A percentile compares a stretch with the other conserved stretches of the same genome.
Evolutionary conservation across 495 filamentous ascomycete species (phyloP).

Genomic region (Penicillium roqueforti): DNA sequence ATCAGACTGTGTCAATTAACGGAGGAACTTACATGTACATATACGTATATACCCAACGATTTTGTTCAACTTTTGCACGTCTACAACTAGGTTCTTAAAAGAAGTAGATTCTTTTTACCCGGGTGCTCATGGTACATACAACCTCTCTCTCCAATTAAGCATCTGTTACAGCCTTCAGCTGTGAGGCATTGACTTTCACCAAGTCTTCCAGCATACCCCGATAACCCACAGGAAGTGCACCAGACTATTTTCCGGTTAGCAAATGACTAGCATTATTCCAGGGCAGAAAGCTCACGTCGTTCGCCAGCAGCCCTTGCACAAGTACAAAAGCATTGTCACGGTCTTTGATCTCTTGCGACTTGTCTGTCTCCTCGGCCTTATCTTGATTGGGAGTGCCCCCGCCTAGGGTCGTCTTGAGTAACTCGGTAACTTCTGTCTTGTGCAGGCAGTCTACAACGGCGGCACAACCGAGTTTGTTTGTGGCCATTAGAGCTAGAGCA

Average conservation of each 20-base stretch:
- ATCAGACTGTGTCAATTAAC: too few species aligned
- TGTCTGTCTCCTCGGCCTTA: constrained; percentile 15
- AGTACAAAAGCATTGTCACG: constrained; percentile 63
- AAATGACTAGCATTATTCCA: not conserved
- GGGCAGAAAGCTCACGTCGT: constrained; percentile 36
- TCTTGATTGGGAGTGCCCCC: constrained; percentile 18
- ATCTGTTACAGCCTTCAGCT: constrained; percentile 11
- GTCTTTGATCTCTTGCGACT: constrained; percentile 42
- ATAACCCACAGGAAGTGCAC: constrained; percentile 25
- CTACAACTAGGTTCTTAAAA: not conserved
- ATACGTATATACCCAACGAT: constrained; percentile 7
- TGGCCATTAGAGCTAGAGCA: constrained; percentile 67
- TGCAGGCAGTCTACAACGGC: constrained; percentile 49
- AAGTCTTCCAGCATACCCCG: constrained; percentile 28
- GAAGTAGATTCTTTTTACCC: not conserved
- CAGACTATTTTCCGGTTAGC: constrained; percentile 26
- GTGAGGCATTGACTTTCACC: constrained; percentile 24
- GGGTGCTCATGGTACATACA: too few species aligned
- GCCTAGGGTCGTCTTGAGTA: constrained; percentile 52
- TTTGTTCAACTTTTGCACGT: not conserved
- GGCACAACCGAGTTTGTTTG: constrained; percentile 43
- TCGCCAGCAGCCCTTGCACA: constrained; percentile 53
- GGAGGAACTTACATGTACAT: not conserved
- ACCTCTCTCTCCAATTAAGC: not conserved
- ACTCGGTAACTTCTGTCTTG: constrained; percentile 40